Evolutionary conservation across 2,329 filamentous ascomycete genomes (phyloP).

Genomic region (Clarireedia monteithiana): DNA sequence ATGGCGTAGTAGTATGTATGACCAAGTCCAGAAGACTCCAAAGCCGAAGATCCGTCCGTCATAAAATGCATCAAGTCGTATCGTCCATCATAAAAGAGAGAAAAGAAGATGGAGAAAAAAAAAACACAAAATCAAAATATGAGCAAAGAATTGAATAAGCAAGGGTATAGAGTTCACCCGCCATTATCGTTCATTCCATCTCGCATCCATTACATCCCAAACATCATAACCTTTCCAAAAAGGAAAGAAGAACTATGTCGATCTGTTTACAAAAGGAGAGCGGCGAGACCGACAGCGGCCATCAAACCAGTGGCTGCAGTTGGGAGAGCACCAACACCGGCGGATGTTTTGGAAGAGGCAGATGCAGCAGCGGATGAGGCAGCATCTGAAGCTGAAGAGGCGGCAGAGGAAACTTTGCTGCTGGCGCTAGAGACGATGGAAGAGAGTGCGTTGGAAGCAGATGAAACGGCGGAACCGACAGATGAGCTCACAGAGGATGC

Average conservation of each 20-base stretch:
- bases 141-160: constrained; percentile 19
- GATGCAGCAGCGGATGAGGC: constrained; percentile 1
- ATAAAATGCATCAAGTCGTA: neutral
- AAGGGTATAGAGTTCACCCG: constrained; percentile 20
- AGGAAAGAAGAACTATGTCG: neutral
- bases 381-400: constrained; percentile 14
- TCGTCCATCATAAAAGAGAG: constrained; percentile 1
- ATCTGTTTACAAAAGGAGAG: constrained; percentile 25
- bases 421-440: constrained; percentile 8
- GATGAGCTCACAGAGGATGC: constrained; percentile 13
- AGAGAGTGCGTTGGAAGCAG: constrained; percentile 5
- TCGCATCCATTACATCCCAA: constrained; percentile 9
- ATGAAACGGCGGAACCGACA: constrained; percentile 6
- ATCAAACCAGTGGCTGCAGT: constrained; percentile 22
- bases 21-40: neutral
- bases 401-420: constrained; percentile 4
- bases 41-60: neutral
- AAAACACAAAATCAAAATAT: constrained; percentile 19
- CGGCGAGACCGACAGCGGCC: constrained; percentile 26
- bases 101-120: constrained; percentile 7
- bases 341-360: neutral
- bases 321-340: constrained; percentile 1
- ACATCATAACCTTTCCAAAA: constrained; percentile 8
- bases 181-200: constrained; percentile 11
- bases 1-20: constrained; percentile 11